Conservation (phyloP, 1,284 basidiomycete genomes). For the Tilletia horrida region DNA sequence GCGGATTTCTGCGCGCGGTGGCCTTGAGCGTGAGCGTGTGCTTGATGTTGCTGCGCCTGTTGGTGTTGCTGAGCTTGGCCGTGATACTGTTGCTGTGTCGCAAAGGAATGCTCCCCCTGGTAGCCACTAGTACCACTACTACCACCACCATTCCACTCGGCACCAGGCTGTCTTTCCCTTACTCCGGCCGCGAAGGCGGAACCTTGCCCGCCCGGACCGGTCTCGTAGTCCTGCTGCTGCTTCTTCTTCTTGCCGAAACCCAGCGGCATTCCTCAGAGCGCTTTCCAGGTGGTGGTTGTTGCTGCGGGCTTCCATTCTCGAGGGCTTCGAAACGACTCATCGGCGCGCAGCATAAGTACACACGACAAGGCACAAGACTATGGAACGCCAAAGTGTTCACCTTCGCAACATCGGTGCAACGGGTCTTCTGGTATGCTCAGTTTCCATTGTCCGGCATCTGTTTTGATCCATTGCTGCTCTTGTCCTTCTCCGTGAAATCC, state of each 20-base stretch:
- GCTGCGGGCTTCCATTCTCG: no score
- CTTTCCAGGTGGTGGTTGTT: no score
- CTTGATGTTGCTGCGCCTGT: background rate
- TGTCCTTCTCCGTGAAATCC: background rate
- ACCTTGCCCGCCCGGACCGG: no score
- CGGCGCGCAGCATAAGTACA: no score
- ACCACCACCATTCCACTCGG: background rate
- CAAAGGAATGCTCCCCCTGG: no score
- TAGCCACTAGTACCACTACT: background rate
- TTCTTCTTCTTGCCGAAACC: slow-evolving; percentile 22
- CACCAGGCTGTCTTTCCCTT: background rate
- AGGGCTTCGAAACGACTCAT: no score
- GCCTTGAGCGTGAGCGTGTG: background rate
- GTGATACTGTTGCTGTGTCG: background rate
- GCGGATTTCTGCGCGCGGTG: background rate
- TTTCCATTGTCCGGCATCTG: background rate
- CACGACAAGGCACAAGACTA: no score
- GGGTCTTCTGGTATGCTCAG: background rate
- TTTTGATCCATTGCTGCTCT: background rate
- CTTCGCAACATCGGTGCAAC: background rate
- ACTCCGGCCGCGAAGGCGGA: no score
- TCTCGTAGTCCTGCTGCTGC: background rate
- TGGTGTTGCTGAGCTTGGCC: background rate
- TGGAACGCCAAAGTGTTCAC: no score
- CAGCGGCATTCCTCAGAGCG: slow-evolving; percentile 10